Evolutionary conservation across 164 flowering plant genomes (phyloP).

Genomic region (Vitis riparia): DNA sequence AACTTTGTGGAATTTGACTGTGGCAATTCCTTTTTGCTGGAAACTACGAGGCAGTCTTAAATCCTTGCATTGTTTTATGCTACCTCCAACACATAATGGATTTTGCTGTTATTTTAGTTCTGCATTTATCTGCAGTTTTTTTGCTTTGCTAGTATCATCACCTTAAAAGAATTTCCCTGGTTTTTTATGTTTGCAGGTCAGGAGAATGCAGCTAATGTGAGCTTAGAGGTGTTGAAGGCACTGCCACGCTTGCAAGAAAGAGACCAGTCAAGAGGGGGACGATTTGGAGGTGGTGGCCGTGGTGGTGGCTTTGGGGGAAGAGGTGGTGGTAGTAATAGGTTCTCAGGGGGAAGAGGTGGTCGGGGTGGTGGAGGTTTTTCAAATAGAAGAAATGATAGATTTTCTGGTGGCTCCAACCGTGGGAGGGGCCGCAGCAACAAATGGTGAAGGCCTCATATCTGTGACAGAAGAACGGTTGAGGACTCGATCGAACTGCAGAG

Average conservation of each 20-base stretch:
- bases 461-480: too few species aligned
- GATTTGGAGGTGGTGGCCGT: slow-evolving; percentile 60
- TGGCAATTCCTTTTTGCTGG: neutral
- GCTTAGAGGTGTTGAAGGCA: slow-evolving; percentile 54
- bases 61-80: too few species aligned
- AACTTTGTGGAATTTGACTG: neutral
- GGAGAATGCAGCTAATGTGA: slow-evolving; percentile 71
- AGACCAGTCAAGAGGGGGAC: slow-evolving; percentile 44
- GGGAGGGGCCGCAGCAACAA: slow-evolving; percentile 18
- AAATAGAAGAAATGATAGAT: slow-evolving; percentile 30
- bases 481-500: too few species aligned
- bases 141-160: neutral
- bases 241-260: slow-evolving; percentile 71
- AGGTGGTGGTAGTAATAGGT: slow-evolving; percentile 20
- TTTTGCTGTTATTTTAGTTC: too few species aligned
- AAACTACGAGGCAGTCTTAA: too few species aligned
- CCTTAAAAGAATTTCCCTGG: neutral
- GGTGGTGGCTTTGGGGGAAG: slow-evolving; percentile 21
- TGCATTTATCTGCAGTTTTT: neutral
- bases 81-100: too few species aligned
- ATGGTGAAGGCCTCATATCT: slow-evolving; percentile 2
- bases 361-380: slow-evolving; percentile 33
- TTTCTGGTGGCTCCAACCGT: slow-evolving; percentile 31
- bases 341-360: slow-evolving; percentile 28
- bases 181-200: slow-evolving; percentile 44